These are phyloP conservation scores for Collybia sp. DNA, from an alignment of 768 basidiomycete species.

Conservation along the genomic window DNA sequence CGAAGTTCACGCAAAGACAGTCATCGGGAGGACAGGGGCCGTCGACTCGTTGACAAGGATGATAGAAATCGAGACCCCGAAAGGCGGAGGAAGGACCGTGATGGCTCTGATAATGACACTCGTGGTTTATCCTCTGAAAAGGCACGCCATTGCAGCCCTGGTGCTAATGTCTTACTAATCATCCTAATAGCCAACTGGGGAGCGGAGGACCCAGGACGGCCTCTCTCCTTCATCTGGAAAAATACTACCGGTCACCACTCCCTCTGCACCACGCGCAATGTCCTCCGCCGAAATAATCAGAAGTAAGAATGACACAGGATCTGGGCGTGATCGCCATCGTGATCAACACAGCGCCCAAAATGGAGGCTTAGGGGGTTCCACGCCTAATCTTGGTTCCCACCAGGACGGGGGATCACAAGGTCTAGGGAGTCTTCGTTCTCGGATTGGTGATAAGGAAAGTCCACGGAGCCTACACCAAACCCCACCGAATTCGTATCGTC, in stretches of 20 bases:
- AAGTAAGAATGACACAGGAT: conserved; percentile 32
- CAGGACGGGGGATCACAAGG: conserved; percentile 16
- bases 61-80: conserved; percentile 65
- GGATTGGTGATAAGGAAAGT: conserved; percentile 59
- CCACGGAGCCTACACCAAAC: conserved; percentile 30
- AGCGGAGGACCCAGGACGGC: conserved; percentile 54
- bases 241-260: conserved; percentile 50
- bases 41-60: conserved; percentile 67
- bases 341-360: conserved; percentile 34
- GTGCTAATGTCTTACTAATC: conserved; percentile 6
- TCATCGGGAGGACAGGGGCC: conserved; percentile 70
- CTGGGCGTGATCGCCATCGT: conserved; percentile 44
- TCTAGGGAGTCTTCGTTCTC: conserved; percentile 36
- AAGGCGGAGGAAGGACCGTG: conserved; percentile 66
- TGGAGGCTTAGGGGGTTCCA: conserved; percentile 12
- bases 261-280: conserved; percentile 73
- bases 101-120: conserved; percentile 44
- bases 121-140: conserved; percentile 52
- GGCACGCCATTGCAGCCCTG: conserved; percentile 31
- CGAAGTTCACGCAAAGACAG: conserved; percentile 76
- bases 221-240: conserved; percentile 35
- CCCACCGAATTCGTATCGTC: conserved; percentile 37
- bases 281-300: conserved; percentile 41
- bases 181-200: conserved; percentile 33
- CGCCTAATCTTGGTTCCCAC: conserved; percentile 12